These are phyloP conservation scores for Carex littledalei DNA, from an alignment of 176 grass and related monocot genomes.

Conservation along the genomic window DNA sequence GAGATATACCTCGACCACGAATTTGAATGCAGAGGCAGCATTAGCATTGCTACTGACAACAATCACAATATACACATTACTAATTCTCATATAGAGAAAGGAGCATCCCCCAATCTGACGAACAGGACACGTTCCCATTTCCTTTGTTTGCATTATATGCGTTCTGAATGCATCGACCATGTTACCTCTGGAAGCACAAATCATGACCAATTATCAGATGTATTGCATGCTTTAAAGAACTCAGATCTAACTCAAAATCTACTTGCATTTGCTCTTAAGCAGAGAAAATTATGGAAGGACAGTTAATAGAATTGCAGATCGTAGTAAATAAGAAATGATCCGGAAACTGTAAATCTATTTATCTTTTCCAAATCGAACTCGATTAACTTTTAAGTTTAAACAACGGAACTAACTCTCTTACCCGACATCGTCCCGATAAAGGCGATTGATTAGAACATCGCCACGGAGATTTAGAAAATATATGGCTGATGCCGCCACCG, in stretches of 20 bases:
- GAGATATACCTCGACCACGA: slow-evolving; percentile 75
- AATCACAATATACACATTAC: slow-evolving; percentile 91
- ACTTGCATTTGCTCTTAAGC: neutral
- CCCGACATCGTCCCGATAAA: slow-evolving; percentile 96
- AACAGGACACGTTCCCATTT: slow-evolving; percentile 85
- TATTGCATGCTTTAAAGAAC: neutral
- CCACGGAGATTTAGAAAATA: slow-evolving; percentile 93
- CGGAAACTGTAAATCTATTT: neutral
- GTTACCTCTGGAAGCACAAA: slow-evolving; percentile 52
- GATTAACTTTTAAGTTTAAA: too few species aligned
- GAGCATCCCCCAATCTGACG: slow-evolving; percentile 90
- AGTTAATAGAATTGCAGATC: neutral
- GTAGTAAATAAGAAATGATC: neutral
- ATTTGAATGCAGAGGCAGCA: slow-evolving; percentile 87
- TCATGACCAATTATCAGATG: neutral
- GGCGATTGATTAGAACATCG: slow-evolving; percentile 95
- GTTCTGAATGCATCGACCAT: slow-evolving; percentile 97
- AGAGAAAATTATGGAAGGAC: neutral
- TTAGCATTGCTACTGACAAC: slow-evolving; percentile 96
- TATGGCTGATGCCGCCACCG: slow-evolving; percentile 85
- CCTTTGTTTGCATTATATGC: slow-evolving; percentile 98
- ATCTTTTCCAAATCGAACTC: neutral
- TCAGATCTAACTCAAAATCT: neutral
- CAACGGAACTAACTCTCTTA: neutral
- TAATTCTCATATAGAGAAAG: slow-evolving; percentile 95